Evolutionary conservation across 306 rosid genomes (phyloP).

Genomic region (Hylodesmum podocarpum): DNA sequence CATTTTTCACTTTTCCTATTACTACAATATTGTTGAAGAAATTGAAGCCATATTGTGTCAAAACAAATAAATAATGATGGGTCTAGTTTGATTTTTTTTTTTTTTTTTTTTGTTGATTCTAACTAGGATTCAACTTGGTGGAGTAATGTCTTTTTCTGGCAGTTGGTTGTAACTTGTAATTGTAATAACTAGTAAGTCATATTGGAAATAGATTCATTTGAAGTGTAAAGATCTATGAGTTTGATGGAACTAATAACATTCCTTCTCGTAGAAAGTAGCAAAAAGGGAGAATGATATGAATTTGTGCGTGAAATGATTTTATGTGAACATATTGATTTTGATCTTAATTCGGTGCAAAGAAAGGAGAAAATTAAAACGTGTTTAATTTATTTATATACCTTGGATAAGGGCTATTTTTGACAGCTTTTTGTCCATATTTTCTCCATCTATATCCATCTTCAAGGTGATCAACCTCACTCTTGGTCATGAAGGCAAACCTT

Average conservation of each 20-base stretch:
- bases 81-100: neutral
- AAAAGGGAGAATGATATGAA: too few species aligned
- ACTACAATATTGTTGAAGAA: neutral
- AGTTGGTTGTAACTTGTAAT: too few species aligned
- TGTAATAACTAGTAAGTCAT: neutral
- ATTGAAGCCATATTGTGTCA: neutral
- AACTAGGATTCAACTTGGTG: neutral
- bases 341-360: slow-evolving; percentile 1
- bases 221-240: neutral
- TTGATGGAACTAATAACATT: neutral
- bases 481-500: slow-evolving; percentile 82
- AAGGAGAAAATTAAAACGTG: neutral
- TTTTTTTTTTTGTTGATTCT: neutral
- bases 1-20: neutral
- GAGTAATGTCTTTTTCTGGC: neutral
- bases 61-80: neutral
- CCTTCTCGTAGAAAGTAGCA: neutral
- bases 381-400: slow-evolving; percentile 36
- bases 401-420: slow-evolving; percentile 85
- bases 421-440: slow-evolving; percentile 89
- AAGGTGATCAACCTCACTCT: slow-evolving; percentile 90
- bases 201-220: neutral
- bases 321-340: neutral
- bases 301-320: neutral
- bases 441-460: slow-evolving; percentile 96